These are phyloP conservation scores for Malus hybrid DNA, from an alignment of 331 rosid genomes.

Conservation along the genomic window DNA sequence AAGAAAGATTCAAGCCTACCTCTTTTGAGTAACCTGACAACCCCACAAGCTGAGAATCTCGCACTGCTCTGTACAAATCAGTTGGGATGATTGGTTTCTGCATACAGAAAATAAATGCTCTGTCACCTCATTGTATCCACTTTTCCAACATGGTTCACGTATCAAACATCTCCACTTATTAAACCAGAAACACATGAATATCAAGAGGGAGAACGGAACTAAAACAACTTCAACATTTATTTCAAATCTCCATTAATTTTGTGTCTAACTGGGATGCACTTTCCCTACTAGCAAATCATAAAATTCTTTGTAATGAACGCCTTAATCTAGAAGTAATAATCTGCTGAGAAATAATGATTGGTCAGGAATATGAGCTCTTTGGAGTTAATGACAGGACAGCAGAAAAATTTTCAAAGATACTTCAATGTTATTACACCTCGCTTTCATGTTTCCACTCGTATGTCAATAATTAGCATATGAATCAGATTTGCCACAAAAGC, in stretches of 20 bases:
- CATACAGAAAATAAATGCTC: constrained; percentile 1
- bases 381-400: background rate
- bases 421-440: no score
- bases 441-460: no score
- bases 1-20: constrained; percentile 33
- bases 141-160: background rate
- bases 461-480: no score
- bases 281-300: background rate
- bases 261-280: background rate
- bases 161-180: background rate
- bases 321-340: background rate
- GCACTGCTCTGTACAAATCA: constrained; percentile 62
- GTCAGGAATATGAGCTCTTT: background rate
- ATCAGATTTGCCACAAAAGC: no score
- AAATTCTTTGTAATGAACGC: background rate
- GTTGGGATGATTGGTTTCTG: constrained; percentile 75
- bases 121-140: background rate
- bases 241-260: background rate
- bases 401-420: no score
- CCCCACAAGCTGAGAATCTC: constrained; percentile 80
- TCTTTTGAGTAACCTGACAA: constrained; percentile 88
- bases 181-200: background rate
- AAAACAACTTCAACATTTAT: background rate
- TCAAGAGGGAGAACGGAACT: background rate
- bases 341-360: background rate